Conservation (phyloP, 2,329 filamentous ascomycete species). For the Aspergillus thermomutatus region DNA sequence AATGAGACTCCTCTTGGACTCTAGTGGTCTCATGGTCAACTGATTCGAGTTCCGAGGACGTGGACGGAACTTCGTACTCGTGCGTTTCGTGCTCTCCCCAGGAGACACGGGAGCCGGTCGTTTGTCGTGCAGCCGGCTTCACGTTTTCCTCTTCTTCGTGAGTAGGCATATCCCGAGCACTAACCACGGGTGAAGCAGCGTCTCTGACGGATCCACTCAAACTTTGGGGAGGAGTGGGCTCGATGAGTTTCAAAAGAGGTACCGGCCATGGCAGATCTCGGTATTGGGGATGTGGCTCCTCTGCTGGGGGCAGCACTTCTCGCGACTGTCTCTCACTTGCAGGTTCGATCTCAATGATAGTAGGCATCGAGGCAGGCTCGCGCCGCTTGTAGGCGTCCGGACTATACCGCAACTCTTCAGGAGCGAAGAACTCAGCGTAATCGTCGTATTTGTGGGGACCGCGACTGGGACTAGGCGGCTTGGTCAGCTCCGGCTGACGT, state of each 20-base stretch:
- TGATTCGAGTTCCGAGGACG: constrained; percentile 41
- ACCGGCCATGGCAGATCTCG: constrained; percentile 43
- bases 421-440: constrained; percentile 43
- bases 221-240: constrained; percentile 56
- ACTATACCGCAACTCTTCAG: constrained; percentile 38
- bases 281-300: constrained; percentile 18
- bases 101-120: constrained; percentile 54
- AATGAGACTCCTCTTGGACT: constrained; percentile 1
- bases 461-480: constrained; percentile 29
- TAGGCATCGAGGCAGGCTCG: constrained; percentile 22
- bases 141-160: constrained; percentile 35
- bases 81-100: constrained; percentile 66
- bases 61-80: constrained; percentile 60
- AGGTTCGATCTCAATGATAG: constrained; percentile 31
- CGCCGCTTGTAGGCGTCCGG: constrained; percentile 33
- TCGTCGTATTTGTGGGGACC: constrained; percentile 38
- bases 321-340: constrained; percentile 22
- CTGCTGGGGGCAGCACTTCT: constrained; percentile 15
- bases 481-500: constrained; percentile 13
- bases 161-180: constrained; percentile 37
- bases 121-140: constrained; percentile 40
- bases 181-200: constrained; percentile 24
- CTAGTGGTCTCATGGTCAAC: constrained; percentile 21
- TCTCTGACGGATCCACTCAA: constrained; percentile 37
- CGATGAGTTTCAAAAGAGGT: constrained; percentile 54